phyloP scores from a whole-genome alignment of 768 basidiomycete genomes.

The Tylopilus intermedius region DNA sequence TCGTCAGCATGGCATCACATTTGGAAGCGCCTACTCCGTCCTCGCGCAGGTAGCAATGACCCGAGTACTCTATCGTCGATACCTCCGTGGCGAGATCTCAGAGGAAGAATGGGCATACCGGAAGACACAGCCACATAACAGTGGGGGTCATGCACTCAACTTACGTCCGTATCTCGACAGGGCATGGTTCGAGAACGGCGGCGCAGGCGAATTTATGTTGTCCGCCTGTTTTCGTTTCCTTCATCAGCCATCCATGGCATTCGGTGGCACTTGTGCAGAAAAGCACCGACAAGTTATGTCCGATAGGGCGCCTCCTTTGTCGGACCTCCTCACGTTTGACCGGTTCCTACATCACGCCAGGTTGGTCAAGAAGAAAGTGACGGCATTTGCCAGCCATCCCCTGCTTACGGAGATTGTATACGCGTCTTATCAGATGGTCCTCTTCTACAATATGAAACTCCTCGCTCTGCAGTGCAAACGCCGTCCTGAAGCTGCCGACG shows the following conservation, averaged over 20 bases:
- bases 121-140: conserved; percentile 44
- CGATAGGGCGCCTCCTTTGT: conserved; percentile 35
- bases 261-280: conserved; percentile 14
- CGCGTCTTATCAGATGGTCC: too few species aligned
- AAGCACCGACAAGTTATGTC: neutral
- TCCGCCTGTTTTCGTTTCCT: conserved; percentile 35
- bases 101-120: conserved; percentile 51
- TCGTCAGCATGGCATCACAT: conserved; percentile 40
- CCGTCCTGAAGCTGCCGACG: too few species aligned
- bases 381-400: conserved; percentile 17
- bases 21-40: conserved; percentile 47
- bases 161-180: conserved; percentile 45
- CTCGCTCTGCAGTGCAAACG: too few species aligned
- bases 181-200: conserved; percentile 44
- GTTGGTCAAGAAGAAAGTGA: conserved; percentile 34
- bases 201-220: conserved; percentile 38
- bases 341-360: conserved; percentile 44
- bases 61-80: conserved; percentile 45
- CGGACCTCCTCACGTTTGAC: conserved; percentile 36
- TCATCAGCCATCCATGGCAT: conserved; percentile 42
- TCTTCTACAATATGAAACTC: neutral
- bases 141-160: conserved; percentile 43
- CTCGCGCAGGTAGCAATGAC: conserved; percentile 51
- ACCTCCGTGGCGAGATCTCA: conserved; percentile 43
- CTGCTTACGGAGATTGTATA: too few species aligned